Evolutionary conservation across 148 eudicot genomes (phyloP), one percentile per base, ranked within the genome.

Genomic region (Tetragonia tetragonoides): DNA sequence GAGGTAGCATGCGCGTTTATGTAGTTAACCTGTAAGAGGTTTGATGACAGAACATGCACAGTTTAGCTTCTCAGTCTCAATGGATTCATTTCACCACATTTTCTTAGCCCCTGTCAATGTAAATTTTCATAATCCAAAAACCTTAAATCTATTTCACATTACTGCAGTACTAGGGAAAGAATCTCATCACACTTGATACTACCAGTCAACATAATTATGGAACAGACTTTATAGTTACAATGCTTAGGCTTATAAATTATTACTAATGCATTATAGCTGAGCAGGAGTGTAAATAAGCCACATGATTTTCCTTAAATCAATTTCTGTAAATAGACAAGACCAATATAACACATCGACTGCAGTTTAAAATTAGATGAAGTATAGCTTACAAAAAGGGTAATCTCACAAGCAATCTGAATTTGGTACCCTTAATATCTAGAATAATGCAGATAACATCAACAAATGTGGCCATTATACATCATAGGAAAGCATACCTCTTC

Each of bases 1-100:
- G 98, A 94, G 82, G 98, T 94, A 71, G 98, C 98, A 83, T 94
- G 98, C 46, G 98, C 98, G 82, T 94, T 94, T 59, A 94, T 94
- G 86, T 90, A 94, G 76, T 94, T 94, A 62, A 94, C 98, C 98
- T 94, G 87, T 40, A 81, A 73, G 75, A 9, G 56, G 44, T 34
- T 63, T 38, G 28, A 75, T 60, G 42, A 68, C 54, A 77, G 59
- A 40, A 47, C 5, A 28, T 6, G 68, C 34, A 70, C 2, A 49
- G 16, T 68, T 69, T 41, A 17, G 47, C 64, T 73, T 75, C 44
- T 61, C 37, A 59, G 39, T 10, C 28, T 66, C 16, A 54, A 51
- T 24, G 16, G 39, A 6, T 1, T 18, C 18, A 18, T 28, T n/a
- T 47, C 7, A 68, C 12, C 56, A 68, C 14, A 24, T 40, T 34